Percentiles rank a stretch among this genome's conserved stretches.
These are phyloP conservation scores for Malassezia nana DNA, from an alignment of 1,284 basidiomycete genomes.

Conservation along the genomic window DNA sequence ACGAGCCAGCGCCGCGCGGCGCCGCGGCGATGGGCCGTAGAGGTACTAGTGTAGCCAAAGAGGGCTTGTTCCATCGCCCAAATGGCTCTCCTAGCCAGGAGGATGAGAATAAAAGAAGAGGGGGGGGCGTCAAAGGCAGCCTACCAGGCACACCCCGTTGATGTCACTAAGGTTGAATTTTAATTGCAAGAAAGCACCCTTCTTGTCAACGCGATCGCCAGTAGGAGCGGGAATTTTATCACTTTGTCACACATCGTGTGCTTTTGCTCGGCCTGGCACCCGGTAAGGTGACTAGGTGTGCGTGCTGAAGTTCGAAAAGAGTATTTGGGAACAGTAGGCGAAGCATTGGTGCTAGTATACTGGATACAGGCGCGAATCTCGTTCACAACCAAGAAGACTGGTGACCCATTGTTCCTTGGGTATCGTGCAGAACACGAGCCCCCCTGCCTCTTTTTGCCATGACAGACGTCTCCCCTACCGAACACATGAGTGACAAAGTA, in stretches of 20 bases:
- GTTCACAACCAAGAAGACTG: background rate
- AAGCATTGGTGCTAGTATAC: background rate
- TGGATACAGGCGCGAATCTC: background rate
- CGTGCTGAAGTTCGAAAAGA: background rate
- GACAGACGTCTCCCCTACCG: background rate
- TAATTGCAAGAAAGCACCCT: slow-evolving; percentile 1
- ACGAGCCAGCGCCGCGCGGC: too few species aligned
- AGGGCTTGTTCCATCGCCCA: too few species aligned
- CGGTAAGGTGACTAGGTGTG: background rate
- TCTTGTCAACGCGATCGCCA: background rate
- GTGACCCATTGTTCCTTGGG: background rate
- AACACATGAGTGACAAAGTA: background rate
- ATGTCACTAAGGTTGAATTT: background rate
- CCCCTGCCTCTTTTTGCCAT: background rate
- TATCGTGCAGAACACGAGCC: background rate
- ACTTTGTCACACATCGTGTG: background rate
- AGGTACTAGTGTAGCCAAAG: too few species aligned
- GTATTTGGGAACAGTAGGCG: too few species aligned
- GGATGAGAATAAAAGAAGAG: too few species aligned
- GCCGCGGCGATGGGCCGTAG: background rate
- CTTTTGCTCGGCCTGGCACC: background rate
- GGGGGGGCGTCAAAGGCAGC: background rate
- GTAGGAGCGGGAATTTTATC: background rate
- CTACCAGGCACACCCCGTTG: background rate
- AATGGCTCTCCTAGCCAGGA: too few species aligned